phyloP scores from a whole-genome alignment of 345 rosid species.

The Moringa oleifera region DNA sequence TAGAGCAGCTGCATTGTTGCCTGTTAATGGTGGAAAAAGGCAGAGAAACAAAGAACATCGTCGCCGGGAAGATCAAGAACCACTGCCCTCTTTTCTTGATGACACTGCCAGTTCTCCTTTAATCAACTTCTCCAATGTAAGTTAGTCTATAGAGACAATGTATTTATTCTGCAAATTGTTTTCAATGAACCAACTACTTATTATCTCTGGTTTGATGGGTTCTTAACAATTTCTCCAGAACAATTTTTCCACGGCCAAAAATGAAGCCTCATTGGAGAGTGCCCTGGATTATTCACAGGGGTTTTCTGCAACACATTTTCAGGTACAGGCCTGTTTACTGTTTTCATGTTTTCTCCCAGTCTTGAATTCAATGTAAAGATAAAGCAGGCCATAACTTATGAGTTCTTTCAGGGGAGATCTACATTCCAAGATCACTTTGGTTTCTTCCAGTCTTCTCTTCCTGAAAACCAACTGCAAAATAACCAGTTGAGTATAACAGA shows the following conservation, averaged over 20 bases:
- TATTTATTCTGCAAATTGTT: too few species aligned
- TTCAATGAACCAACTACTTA: too few species aligned
- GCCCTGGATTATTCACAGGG: constrained; percentile 56
- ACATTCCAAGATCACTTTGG: constrained; percentile 36
- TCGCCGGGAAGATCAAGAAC: constrained; percentile 29
- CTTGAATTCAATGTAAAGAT: too few species aligned
- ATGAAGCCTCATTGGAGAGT: constrained; percentile 48
- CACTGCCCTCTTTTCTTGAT: constrained; percentile 49
- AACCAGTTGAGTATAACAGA: constrained; percentile 54
- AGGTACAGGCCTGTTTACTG: constrained; percentile 38
- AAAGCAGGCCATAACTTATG: too few species aligned
- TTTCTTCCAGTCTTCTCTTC: constrained; percentile 30
- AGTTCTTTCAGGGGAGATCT: constrained; percentile 44
- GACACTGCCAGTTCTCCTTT: constrained; percentile 92
- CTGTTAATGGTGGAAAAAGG: constrained; percentile 23
- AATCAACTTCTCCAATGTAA: constrained; percentile 51
- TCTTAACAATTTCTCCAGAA: constrained; percentile 22
- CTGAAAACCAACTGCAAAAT: constrained; percentile 38
- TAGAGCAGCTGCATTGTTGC: constrained; percentile 10
- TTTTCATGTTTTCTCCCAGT: not conserved
- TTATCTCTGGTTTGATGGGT: constrained; percentile 2
- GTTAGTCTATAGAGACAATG: not conserved
- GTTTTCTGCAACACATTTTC: constrained; percentile 58
- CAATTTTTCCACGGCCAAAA: constrained; percentile 28
- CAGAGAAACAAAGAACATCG: constrained; percentile 34